Conservation (phyloP, 345 rosid species). For the Eucalyptus leucophloia region DNA sequence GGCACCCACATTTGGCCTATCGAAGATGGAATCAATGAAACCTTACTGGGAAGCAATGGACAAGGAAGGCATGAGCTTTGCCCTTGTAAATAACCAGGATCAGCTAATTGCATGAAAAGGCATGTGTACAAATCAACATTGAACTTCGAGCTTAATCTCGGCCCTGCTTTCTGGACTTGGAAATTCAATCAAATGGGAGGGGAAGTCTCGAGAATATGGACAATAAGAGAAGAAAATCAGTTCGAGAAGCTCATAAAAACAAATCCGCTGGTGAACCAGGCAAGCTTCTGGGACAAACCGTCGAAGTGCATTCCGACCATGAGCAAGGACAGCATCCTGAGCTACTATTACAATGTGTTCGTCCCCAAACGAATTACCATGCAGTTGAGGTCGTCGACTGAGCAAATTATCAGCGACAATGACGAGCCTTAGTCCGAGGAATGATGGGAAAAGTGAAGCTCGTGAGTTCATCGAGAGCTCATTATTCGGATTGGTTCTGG, state of each 20-base stretch:
- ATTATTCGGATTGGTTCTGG: background rate
- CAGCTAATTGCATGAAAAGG: conserved; percentile 12
- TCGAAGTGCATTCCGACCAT: conserved; percentile 9
- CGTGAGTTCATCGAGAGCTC: background rate
- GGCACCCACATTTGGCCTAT: conserved; percentile 31
- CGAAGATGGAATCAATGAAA: background rate
- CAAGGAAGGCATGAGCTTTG: conserved; percentile 22
- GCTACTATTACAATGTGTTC: conserved; percentile 31
- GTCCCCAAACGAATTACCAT: conserved; percentile 18
- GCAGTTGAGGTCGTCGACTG: conserved; percentile 1
- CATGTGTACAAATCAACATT: conserved; percentile 1
- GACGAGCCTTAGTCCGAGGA: background rate
- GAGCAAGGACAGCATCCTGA: conserved; percentile 7
- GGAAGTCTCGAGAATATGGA: conserved; percentile 17
- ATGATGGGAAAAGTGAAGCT: background rate
- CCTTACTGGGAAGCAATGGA: conserved; percentile 5
- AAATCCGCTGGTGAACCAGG: background rate
- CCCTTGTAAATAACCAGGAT: conserved; percentile 15
- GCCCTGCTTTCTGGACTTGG: conserved; percentile 22
- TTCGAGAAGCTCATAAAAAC: conserved; percentile 16
- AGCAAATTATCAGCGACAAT: conserved; percentile 22
- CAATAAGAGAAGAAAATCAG: conserved; percentile 9
- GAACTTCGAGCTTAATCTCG: conserved; percentile 8
- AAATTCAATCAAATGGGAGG: conserved; percentile 34
- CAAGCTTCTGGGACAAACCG: conserved; percentile 14